Conservation (phyloP, 2,329 filamentous ascomycete species). For the Pseudogymnoascus sp. region DNA sequence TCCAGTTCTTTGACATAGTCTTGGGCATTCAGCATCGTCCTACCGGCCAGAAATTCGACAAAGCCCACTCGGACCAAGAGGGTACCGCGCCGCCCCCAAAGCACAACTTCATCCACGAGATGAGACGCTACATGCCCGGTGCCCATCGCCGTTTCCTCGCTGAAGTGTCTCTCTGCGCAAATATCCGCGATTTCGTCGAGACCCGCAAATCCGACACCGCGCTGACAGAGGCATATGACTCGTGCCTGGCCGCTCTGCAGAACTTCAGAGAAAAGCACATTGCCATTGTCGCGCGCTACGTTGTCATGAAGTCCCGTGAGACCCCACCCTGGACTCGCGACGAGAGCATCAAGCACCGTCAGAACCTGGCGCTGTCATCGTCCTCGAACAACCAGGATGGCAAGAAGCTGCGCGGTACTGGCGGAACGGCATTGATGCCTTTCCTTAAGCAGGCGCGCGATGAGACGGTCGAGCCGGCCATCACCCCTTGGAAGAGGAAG, state of each 20-base stretch:
- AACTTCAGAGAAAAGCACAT: conserved; percentile 73
- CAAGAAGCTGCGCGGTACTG: conserved; percentile 69
- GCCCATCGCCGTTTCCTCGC: conserved; percentile 82
- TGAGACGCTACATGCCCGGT: conserved; percentile 96
- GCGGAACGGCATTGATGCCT: conserved; percentile 86
- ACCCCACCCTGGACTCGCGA: conserved; percentile 56
- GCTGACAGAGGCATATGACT: conserved; percentile 77
- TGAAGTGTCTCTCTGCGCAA: conserved; percentile 70
- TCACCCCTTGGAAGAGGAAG: conserved; percentile 52
- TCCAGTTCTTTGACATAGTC: conserved; percentile 94
- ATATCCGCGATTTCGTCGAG: conserved; percentile 79
- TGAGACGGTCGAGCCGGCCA: conserved; percentile 87
- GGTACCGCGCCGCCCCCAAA: conserved; percentile 43
- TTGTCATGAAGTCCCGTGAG: conserved; percentile 79
- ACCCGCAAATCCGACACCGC: conserved; percentile 50
- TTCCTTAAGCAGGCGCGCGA: conserved; percentile 96
- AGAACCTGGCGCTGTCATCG: conserved; percentile 58
- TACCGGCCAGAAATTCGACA: conserved; percentile 61
- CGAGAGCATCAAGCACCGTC: conserved; percentile 29
- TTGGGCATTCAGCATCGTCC: conserved; percentile 85
- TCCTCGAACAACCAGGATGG: conserved; percentile 32
- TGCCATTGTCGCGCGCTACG: conserved; percentile 90
- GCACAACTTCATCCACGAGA: conserved; percentile 92
- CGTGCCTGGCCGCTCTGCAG: conserved; percentile 70
- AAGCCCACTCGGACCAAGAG: conserved; percentile 38